A percentile compares a stretch with the other conserved stretches of the same genome.
Evolutionary conservation across 345 rosid species (phyloP).

Genomic region (Turritis glabra): DNA sequence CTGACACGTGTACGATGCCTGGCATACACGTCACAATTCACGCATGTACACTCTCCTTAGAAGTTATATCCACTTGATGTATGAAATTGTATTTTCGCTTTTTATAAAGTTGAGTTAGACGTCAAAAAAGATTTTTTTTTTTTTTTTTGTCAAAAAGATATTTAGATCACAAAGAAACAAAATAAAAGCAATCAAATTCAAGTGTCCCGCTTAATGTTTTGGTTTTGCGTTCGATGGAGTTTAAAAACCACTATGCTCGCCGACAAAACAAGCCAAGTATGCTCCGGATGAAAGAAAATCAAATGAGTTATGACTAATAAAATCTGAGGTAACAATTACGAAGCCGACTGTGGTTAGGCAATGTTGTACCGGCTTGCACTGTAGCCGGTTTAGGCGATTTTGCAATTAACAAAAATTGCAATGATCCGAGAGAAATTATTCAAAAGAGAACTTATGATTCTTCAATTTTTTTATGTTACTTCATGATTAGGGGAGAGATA

Average conservation of each 20-base stretch:
- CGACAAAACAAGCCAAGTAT: too few relatives aligned
- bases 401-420: neutral
- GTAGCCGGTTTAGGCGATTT: neutral
- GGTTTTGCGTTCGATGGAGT: neutral
- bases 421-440: neutral
- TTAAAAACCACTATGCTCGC: neutral
- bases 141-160: neutral
- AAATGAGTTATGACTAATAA: neutral
- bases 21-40: constrained; percentile 19
- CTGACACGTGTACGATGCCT: constrained; percentile 24
- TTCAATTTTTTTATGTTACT: neutral
- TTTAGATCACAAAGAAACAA: neutral
- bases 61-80: neutral
- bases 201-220: neutral
- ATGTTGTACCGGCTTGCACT: neutral
- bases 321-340: neutral
- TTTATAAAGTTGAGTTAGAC: constrained; percentile 14
- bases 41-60: neutral
- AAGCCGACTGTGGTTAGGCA: neutral
- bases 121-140: too few relatives aligned
- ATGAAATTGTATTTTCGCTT: neutral
- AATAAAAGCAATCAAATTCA: neutral
- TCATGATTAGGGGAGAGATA: too few relatives aligned
- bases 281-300: neutral
- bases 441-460: neutral